Conservation (phyloP, 2,329 filamentous ascomycete genomes). For the Beauveria medogensis region DNA sequence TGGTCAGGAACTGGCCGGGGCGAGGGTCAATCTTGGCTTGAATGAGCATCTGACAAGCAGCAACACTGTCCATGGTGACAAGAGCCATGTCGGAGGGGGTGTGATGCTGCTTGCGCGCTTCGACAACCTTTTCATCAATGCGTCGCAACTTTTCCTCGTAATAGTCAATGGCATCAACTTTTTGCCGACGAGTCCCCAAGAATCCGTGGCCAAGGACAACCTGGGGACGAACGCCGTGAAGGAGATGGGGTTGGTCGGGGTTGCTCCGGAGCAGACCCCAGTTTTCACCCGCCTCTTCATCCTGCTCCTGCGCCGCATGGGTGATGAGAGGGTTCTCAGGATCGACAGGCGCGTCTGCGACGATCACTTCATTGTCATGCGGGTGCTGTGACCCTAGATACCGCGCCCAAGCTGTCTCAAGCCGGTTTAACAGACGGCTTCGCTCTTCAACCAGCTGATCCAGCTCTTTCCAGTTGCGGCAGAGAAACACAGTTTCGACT, state of each 20-base stretch:
- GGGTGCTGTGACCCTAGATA: slow-evolving; percentile 34
- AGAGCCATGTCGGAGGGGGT: slow-evolving; percentile 78
- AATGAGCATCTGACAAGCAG: slow-evolving; percentile 88
- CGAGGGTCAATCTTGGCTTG: slow-evolving; percentile 89
- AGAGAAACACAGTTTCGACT: slow-evolving; percentile 81
- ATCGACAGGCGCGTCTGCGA: background rate
- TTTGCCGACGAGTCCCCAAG: slow-evolving; percentile 61
- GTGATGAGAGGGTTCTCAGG: background rate
- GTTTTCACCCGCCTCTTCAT: slow-evolving; percentile 45
- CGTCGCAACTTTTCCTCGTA: slow-evolving; percentile 78
- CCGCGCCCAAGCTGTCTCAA: slow-evolving; percentile 79
- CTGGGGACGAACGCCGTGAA: slow-evolving; percentile 51
- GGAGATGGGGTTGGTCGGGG: slow-evolving; percentile 20
- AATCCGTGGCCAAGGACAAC: slow-evolving; percentile 72
- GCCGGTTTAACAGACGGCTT: slow-evolving; percentile 54
- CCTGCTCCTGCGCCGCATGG: slow-evolving; percentile 16
- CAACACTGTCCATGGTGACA: slow-evolving; percentile 94
- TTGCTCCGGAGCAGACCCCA: slow-evolving; percentile 50
- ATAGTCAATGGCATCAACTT: slow-evolving; percentile 87
- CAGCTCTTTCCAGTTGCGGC: slow-evolving; percentile 76
- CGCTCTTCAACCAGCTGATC: slow-evolving; percentile 67
- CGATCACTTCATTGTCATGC: background rate
- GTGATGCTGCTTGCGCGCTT: slow-evolving; percentile 67
- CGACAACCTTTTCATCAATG: slow-evolving; percentile 66
- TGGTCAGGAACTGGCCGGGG: slow-evolving; percentile 77